phyloP scores from a whole-genome alignment of 495 filamentous ascomycete species.

The Penicillium odoratum region DNA sequence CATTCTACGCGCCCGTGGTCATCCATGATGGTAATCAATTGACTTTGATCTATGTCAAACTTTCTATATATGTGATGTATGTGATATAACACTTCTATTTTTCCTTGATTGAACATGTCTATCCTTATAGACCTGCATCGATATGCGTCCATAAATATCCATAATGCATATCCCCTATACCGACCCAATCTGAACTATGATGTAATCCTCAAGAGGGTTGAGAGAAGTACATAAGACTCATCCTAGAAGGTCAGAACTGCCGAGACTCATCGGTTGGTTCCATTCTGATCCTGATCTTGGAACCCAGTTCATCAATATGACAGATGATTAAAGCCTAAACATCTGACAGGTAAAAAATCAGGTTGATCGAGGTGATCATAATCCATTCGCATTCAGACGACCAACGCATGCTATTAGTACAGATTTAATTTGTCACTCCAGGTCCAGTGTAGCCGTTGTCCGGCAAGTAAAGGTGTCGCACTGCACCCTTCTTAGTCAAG shows the following conservation, averaged over 20 bases:
- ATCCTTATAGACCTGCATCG: background rate
- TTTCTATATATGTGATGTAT: background rate
- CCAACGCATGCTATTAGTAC: conserved; percentile 26
- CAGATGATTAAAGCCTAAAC: background rate
- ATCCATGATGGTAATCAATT: background rate
- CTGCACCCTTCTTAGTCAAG: conserved; percentile 81
- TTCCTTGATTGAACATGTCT: background rate
- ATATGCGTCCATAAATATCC: background rate
- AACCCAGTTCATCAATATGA: background rate
- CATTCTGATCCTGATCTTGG: background rate
- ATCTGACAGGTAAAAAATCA: background rate
- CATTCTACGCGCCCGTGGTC: conserved; percentile 58
- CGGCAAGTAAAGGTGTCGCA: conserved; percentile 86
- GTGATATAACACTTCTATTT: background rate
- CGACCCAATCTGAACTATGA: background rate
- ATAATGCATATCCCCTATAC: background rate
- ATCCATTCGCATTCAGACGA: conserved; percentile 7
- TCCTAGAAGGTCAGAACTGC: background rate
- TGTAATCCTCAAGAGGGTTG: conserved; percentile 1
- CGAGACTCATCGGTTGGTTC: background rate
- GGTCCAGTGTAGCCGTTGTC: conserved; percentile 77
- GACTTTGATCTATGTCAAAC: conserved; percentile 1
- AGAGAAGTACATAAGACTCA: background rate
- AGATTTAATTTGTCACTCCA: conserved; percentile 48
- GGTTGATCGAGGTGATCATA: background rate